Percentiles rank a stretch among this genome's conserved stretches.
phyloP scores from a whole-genome alignment of 2,329 filamentous ascomycete genomes.

The Botryotinia globosa region DNA sequence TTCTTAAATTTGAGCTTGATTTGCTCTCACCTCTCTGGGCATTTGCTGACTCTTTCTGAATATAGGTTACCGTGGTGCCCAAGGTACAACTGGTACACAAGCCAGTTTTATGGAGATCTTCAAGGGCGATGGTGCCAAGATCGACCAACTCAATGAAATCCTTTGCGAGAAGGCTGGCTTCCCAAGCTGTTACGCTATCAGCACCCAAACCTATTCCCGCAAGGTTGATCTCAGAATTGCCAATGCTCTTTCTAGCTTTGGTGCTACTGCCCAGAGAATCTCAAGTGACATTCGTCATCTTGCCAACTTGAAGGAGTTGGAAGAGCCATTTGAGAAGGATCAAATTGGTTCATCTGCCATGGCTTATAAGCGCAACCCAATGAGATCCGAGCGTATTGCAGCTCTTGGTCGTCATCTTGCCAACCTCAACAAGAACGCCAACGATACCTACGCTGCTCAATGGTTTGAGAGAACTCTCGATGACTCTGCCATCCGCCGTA shows the following conservation, averaged over 20 bases:
- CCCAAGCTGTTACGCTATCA: constrained; percentile 46
- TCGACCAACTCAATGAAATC: constrained; percentile 53
- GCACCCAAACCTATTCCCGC: constrained; percentile 69
- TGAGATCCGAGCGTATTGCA: constrained; percentile 50
- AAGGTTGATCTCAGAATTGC: constrained; percentile 81
- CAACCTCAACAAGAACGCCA: constrained; percentile 36
- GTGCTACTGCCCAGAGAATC: constrained; percentile 75
- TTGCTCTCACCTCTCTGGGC: background rate
- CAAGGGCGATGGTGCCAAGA: constrained; percentile 49
- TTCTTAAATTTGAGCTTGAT: background rate
- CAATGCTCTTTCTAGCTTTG: constrained; percentile 77
- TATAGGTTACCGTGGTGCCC: constrained; percentile 61
- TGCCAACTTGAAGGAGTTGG: constrained; percentile 75
- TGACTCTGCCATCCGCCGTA: constrained; percentile 64
- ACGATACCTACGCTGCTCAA: constrained; percentile 67
- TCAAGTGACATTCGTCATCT: constrained; percentile 72
- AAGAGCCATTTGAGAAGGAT: constrained; percentile 81
- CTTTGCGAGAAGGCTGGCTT: constrained; percentile 57
- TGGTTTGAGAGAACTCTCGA: constrained; percentile 68
- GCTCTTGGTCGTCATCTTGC: constrained; percentile 47
- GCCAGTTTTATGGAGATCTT: constrained; percentile 46
- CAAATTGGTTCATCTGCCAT: constrained; percentile 70
- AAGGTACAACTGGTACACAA: constrained; percentile 53
- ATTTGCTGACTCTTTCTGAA: background rate
- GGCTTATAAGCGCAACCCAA: constrained; percentile 50